Evolutionary conservation across 176 grass and related monocot species (phyloP).

Genomic region (Oryza meridionalis): DNA sequence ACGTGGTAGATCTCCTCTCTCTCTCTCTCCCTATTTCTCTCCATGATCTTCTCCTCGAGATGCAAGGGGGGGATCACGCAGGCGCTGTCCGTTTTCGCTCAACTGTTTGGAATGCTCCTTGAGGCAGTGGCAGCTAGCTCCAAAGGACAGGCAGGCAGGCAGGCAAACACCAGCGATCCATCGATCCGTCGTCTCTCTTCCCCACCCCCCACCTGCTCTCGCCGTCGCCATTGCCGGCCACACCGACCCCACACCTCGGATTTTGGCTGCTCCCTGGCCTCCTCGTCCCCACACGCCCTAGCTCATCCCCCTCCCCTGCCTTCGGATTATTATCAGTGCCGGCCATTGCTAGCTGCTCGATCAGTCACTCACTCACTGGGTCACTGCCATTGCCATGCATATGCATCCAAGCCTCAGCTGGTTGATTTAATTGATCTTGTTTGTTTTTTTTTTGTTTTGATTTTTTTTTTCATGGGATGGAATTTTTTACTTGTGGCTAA

Average conservation of each 20-base stretch:
- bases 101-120: slow-evolving; percentile 43
- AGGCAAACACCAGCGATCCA: not conserved
- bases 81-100: slow-evolving; percentile 1
- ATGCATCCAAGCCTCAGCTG: not conserved
- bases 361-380: too few species aligned
- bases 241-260: not conserved
- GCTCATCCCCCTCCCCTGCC: not conserved
- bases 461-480: not conserved
- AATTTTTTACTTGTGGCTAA: not conserved
- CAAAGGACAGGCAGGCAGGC: slow-evolving; percentile 46
- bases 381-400: not conserved
- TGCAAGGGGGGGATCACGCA: not conserved
- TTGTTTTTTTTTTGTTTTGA: not conserved
- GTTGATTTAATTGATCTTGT: not conserved
- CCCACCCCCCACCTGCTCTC: not conserved
- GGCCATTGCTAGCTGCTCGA: too few species aligned
- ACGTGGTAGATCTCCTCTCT: not conserved
- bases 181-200: not conserved
- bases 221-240: not conserved
- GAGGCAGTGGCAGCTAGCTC: slow-evolving; percentile 44
- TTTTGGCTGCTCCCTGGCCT: slow-evolving; percentile 21
- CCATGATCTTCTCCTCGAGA: not conserved
- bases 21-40: not conserved
- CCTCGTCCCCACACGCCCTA: slow-evolving; percentile 1
- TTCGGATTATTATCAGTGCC: not conserved